Evolutionary conservation across 169 alveolate species (phyloP), one percentile per base, ranked within the genome.

Genomic region (Plasmodium knowlesi): DNA sequence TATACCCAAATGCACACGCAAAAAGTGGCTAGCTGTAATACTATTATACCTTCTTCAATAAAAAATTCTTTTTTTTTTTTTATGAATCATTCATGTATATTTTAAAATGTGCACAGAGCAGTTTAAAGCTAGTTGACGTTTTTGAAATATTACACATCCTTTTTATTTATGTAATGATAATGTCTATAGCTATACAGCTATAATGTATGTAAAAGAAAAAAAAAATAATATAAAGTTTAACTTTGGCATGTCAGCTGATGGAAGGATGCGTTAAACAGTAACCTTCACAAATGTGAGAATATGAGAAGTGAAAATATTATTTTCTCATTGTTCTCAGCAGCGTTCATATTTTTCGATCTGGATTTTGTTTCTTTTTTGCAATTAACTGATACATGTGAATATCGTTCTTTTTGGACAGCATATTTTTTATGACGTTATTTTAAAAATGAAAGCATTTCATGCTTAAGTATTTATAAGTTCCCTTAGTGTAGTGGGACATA

Each of bases 11-110:
- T 22, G 70, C 43, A 54, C 88, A 81, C 88, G 53, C 88, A 81
- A 28, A 81, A 81, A 41, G 12, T 81, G 70, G 74, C 74, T 61
- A 61, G 88, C 88, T 30, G 72, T 53, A 81, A 37, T 37, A 37
- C 53, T 76, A 28, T n/a, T 76, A 61, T 19, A 25, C 54, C 39
- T 76, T 76, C 37, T 76, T 19, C 43, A 19, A 19, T 81, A 46
- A 81, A 80, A 4, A 81, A 46, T 1, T 32, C n/a, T 22, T 19
- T 43, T 46, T 81, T 46, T 81, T 81, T 41, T 81, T 81, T 81
- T 81, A 81, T 81, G 88, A 81, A 50, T 37, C 61, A 43, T 81
- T 81, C 88, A 81, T 81, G 67, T 81, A 79, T 16, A 12, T 78
- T 78, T 79, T 25, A 34, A 46, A 46, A 12, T 46, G 57, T 46